Conservation (phyloP, 1,284 basidiomycete species). For the Ceratobasidium sp. region DNA sequence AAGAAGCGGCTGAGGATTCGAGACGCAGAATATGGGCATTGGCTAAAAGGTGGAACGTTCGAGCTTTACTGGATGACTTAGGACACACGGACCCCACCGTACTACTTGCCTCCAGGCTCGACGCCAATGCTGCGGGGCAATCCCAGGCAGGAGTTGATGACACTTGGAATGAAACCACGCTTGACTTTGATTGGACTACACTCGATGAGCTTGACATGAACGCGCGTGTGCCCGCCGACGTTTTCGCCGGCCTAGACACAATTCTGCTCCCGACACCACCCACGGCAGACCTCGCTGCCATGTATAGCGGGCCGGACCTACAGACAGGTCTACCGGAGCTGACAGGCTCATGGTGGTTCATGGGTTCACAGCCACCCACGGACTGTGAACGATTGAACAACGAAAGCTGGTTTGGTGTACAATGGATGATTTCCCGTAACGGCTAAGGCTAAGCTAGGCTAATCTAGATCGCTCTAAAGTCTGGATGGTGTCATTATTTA, state of each 20-base stretch:
- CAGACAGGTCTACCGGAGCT: background rate
- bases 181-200: background rate
- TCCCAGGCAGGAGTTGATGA: background rate
- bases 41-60: slow-evolving; percentile 34
- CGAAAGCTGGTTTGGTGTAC: background rate
- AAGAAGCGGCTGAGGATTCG: slow-evolving; percentile 20
- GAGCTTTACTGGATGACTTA: background rate
- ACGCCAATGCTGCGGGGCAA: background rate
- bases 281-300: slow-evolving; percentile 2
- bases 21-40: slow-evolving; percentile 23
- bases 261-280: background rate
- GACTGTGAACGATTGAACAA: background rate
- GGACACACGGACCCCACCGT: background rate
- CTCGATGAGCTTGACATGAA: background rate
- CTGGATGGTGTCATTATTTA: too few relatives aligned
- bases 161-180: background rate
- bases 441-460: too few relatives aligned
- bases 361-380: slow-evolving; percentile 5
- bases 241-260: background rate
- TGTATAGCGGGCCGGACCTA: background rate
- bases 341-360: slow-evolving; percentile 24
- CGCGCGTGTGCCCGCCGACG: background rate
- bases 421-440: too few relatives aligned
- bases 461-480: too few relatives aligned
- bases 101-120: background rate